Percentiles rank a stretch among this genome's conserved stretches.
These are phyloP conservation scores for Leishmania lainsoni DNA, from an alignment of 208 protist genomes.

Conservation along the genomic window DNA sequence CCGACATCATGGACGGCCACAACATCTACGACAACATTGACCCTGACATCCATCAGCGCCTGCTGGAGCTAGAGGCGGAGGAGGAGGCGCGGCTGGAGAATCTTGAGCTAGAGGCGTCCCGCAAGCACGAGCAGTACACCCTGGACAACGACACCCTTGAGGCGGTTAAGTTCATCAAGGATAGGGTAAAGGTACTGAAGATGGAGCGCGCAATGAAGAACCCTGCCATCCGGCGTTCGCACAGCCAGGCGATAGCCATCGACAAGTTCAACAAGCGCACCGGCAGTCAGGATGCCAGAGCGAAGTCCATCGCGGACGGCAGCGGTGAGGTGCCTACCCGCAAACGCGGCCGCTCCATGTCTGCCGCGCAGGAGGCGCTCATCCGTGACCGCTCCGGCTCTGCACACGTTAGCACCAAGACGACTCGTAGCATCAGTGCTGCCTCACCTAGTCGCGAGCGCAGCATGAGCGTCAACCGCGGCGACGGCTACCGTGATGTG, in stretches of 20 bases:
- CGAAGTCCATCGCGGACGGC: constrained; percentile 42
- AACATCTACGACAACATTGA: constrained; percentile 99
- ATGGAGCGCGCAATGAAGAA: constrained; percentile 93
- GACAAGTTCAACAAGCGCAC: constrained; percentile 89
- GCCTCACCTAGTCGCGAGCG: constrained; percentile 70
- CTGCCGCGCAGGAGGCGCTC: constrained; percentile 82
- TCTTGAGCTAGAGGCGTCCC: constrained; percentile 94
- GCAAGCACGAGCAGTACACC: constrained; percentile 53
- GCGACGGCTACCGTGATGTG: constrained; percentile 86
- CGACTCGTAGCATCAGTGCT: constrained; percentile 79
- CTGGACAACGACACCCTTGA: constrained; percentile 75
- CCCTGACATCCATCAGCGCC: constrained; percentile 96
- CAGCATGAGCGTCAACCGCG: constrained; percentile 77
- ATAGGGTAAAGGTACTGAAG: constrained; percentile 87
- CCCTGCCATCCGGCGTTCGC: constrained; percentile 82
- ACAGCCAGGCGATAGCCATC: constrained; percentile 74
- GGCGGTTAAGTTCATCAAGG: constrained; percentile 89
- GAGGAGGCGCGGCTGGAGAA: constrained; percentile 92
- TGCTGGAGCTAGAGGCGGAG: constrained; percentile 93
- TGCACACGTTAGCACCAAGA: constrained; percentile 79
- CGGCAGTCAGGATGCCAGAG: constrained; percentile 67
- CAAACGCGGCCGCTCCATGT: constrained; percentile 81
- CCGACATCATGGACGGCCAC: constrained; percentile 99
- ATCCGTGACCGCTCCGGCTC: constrained; percentile 80
- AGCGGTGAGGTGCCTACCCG: constrained; percentile 32